phyloP scores from a whole-genome alignment of 1,139 yeast species.

The Debaryomyces psychrophilus region DNA sequence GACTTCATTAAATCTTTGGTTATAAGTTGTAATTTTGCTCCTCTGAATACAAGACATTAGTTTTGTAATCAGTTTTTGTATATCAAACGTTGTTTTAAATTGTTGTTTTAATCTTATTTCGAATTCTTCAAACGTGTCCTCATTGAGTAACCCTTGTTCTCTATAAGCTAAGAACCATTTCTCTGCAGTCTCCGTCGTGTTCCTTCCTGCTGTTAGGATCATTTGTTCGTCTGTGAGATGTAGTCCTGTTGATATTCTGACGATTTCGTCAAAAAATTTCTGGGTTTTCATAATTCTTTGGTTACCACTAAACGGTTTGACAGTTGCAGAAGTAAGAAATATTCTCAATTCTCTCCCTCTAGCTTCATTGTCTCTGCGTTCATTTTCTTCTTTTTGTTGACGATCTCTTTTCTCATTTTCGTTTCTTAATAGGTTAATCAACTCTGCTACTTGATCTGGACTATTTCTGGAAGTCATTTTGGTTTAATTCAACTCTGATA shows the following conservation, averaged over 20 bases:
- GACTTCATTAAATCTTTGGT: background rate
- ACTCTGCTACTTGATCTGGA: no score
- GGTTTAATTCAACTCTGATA: no score
- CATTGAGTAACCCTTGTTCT: background rate
- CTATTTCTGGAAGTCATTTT: no score
- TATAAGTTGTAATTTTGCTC: background rate
- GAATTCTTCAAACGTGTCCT: background rate
- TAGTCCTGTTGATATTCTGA: background rate
- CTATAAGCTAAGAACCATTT: background rate
- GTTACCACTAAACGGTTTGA: background rate
- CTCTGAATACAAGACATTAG: background rate
- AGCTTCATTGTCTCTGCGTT: background rate
- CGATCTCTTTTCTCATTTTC: no score
- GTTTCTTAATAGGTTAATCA: no score
- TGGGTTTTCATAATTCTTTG: background rate
- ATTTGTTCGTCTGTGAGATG: background rate
- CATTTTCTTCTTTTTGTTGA: background rate
- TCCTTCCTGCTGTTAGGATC: background rate
- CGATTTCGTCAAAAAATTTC: background rate
- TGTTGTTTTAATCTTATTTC: background rate
- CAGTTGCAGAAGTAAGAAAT: background rate
- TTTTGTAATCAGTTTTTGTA: background rate
- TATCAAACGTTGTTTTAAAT: background rate
- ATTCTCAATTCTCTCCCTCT: background rate
- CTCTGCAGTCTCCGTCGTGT: background rate